phyloP scores from a whole-genome alignment of 2,329 filamentous ascomycete genomes.

The Zalaria sp. region DNA sequence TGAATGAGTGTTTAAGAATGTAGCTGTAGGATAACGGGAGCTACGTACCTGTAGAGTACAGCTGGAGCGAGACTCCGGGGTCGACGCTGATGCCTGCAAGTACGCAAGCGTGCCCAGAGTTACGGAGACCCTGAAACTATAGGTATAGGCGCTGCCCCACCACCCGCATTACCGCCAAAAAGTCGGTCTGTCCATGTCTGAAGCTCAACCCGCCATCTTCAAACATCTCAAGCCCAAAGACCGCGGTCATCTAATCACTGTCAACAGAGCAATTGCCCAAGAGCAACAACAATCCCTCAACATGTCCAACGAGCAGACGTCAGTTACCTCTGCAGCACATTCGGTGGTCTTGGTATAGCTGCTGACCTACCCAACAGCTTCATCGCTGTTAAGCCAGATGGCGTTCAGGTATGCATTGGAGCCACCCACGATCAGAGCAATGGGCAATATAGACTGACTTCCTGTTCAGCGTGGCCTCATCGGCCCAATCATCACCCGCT shows the following conservation, averaged over 20 bases:
- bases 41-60: too few species aligned
- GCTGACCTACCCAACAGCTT: conserved; percentile 48
- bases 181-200: neutral
- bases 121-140: conserved; percentile 2
- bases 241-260: conserved; percentile 26
- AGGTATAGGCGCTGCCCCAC: neutral
- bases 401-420: conserved; percentile 66
- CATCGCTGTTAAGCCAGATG: conserved; percentile 99
- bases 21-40: too few species aligned
- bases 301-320: conserved; percentile 69
- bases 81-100: neutral
- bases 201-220: conserved; percentile 27
- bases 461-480: conserved; percentile 76
- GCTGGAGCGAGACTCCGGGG: neutral
- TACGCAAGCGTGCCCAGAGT: neutral
- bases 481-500: conserved; percentile 94
- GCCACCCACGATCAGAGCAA: neutral
- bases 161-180: conserved; percentile 1
- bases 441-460: conserved; percentile 5
- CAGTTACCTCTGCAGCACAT: conserved; percentile 25
- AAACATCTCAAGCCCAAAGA: conserved; percentile 34
- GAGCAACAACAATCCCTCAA: conserved; percentile 15
- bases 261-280: conserved; percentile 14
- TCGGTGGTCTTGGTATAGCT: neutral
- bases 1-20: too few species aligned